A percentile compares a stretch with the other conserved stretches of the same genome.
Conservation (phyloP, 1,284 basidiomycete species). For the Rhodotorula sp. region DNA sequence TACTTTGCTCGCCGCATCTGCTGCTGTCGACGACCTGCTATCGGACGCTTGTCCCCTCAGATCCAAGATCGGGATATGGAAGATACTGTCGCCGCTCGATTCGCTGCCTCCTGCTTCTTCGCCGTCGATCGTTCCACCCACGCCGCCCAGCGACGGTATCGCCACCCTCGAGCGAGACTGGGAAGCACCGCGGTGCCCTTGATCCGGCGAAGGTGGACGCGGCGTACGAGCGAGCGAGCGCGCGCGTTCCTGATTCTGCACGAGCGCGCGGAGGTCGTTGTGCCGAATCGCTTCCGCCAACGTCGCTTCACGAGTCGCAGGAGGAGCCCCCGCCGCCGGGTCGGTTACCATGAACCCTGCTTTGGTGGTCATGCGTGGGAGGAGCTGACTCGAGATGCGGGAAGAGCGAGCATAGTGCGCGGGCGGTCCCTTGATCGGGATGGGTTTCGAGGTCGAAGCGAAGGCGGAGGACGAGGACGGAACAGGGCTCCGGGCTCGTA, state of each 20-base stretch:
- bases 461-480: no score
- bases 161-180: not conserved
- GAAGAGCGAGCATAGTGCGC: no score
- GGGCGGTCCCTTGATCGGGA: no score
- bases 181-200: not conserved
- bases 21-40: no score
- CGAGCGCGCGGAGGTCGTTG: conserved; percentile 5
- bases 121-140: not conserved
- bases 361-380: no score
- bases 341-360: not conserved
- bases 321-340: no score
- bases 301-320: not conserved
- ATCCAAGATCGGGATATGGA: conserved; percentile 12
- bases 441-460: no score
- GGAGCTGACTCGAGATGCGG: no score
- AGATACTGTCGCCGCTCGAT: conserved; percentile 11
- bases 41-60: not conserved
- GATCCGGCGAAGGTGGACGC: not conserved
- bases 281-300: conserved; percentile 13
- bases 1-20: no score
- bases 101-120: not conserved
- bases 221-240: not conserved
- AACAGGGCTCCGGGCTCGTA: no score
- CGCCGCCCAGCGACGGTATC: not conserved
- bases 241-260: not conserved